A percentile compares a stretch with the other conserved stretches of the same genome.
Evolutionary conservation across 495 filamentous ascomycete species (phyloP).

Genomic region (Trichoderma virens): DNA sequence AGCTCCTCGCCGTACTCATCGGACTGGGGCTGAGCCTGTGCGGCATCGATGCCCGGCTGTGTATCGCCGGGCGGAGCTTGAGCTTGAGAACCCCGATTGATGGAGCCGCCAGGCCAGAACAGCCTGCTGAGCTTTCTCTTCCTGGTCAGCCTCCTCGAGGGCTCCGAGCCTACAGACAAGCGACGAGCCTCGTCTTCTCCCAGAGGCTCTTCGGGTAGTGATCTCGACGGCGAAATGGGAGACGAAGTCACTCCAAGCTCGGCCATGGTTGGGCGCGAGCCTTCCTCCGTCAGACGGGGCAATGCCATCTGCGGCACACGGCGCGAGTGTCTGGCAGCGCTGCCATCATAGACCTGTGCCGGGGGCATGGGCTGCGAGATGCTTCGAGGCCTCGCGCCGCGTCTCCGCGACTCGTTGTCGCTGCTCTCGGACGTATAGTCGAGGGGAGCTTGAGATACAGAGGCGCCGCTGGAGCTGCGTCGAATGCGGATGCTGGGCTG

Average conservation of each 20-base stretch:
- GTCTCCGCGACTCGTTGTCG: not conserved
- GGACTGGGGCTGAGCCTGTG: not conserved
- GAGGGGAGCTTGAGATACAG: not conserved
- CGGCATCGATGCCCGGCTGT: not conserved
- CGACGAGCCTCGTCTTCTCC: not conserved
- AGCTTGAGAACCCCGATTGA: not conserved
- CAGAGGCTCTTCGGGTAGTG: not conserved
- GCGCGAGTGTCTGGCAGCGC: not conserved
- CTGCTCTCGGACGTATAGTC: constrained; percentile 3
- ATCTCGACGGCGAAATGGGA: not conserved
- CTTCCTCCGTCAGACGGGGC: constrained; percentile 9
- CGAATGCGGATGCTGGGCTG: constrained; percentile 10
- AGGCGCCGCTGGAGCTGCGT: constrained; percentile 6
- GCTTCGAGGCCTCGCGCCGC: not conserved
- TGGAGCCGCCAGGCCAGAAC: constrained; percentile 1
- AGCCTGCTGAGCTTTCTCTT: not conserved
- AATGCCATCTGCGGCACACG: constrained; percentile 4
- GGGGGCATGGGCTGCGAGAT: constrained; percentile 4
- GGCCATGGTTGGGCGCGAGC: not conserved
- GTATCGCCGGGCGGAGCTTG: not conserved
- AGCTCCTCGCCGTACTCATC: constrained; percentile 45
- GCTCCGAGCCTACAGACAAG: not conserved
- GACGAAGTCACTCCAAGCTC: not conserved
- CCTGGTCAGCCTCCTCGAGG: not conserved
- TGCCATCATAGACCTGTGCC: not conserved